A percentile compares a stretch with the other conserved stretches of the same genome.
Conservation (phyloP, 106 monocot genomes). For the Platanthera guangdongensis region DNA sequence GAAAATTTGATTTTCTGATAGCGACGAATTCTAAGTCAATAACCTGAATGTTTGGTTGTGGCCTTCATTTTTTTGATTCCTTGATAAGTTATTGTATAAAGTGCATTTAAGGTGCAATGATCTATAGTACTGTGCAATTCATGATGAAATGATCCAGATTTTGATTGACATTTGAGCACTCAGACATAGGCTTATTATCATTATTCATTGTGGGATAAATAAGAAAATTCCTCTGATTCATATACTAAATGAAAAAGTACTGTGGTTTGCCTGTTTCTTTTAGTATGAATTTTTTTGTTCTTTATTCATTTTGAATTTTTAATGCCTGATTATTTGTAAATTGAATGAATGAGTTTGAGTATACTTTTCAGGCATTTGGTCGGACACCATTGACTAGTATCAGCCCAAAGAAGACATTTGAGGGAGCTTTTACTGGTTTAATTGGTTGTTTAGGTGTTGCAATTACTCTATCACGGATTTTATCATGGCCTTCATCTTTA, state of each 20-base stretch:
- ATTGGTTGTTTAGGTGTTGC: constrained; percentile 57
- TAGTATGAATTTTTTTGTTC: background rate
- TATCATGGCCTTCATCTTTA: constrained; percentile 75
- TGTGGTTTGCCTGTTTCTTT: background rate
- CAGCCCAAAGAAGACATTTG: constrained; percentile 94
- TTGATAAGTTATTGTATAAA: background rate
- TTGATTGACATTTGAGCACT: background rate
- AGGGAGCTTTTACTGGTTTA: constrained; percentile 89
- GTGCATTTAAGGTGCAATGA: background rate
- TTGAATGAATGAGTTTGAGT: background rate
- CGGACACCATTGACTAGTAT: constrained; percentile 80
- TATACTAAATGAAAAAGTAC: background rate
- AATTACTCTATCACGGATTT: constrained; percentile 58
- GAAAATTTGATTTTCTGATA: background rate
- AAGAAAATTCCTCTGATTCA: background rate
- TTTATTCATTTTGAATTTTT: background rate
- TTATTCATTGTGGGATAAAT: background rate
- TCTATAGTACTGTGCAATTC: background rate
- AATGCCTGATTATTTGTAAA: constrained; percentile 3
- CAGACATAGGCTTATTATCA: background rate
- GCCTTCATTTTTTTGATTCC: background rate
- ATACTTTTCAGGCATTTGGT: constrained; percentile 71
- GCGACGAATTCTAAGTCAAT: background rate
- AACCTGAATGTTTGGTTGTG: background rate
- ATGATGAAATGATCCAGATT: background rate